Conservation (phyloP, 352 stramenopile species). For the Globisporangium nunn region DNA sequence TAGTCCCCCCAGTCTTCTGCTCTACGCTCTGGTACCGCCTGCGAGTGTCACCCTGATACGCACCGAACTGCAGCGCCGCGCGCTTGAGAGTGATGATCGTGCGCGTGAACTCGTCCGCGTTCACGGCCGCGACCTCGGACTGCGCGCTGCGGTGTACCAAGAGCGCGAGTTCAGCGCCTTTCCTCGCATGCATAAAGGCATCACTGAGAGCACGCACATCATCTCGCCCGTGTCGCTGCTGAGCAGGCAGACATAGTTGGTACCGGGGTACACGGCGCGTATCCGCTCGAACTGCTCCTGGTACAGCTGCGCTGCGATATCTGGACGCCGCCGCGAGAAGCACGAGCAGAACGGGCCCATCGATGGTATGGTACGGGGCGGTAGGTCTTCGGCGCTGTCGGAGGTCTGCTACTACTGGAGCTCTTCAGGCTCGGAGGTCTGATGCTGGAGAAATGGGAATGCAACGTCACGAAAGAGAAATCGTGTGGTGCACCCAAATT, state of each 20-base stretch:
- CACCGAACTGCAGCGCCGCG: conserved; percentile 75
- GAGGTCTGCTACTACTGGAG: neutral
- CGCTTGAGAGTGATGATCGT: conserved; percentile 80
- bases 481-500: too few relatives aligned
- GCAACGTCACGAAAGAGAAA: neutral
- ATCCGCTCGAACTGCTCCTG: conserved; percentile 77
- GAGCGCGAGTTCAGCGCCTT: neutral
- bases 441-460: neutral
- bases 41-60: conserved; percentile 1
- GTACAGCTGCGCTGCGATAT: conserved; percentile 45
- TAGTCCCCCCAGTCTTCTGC: neutral
- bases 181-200: too few relatives aligned
- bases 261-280: conserved; percentile 63
- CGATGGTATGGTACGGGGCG: too few relatives aligned
- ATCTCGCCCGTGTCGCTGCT: conserved; percentile 71
- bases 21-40: too few relatives aligned
- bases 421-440: neutral
- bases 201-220: conserved; percentile 40
- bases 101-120: conserved; percentile 68
- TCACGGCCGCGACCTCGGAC: conserved; percentile 54
- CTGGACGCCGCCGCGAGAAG: conserved; percentile 54
- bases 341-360: conserved; percentile 69
- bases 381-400: too few relatives aligned
- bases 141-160: conserved; percentile 34
- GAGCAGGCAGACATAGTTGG: conserved; percentile 74